These are phyloP conservation scores for Teratosphaeriaceae sp. DNA, from an alignment of 2,329 filamentous ascomycete genomes.

Conservation along the genomic window DNA sequence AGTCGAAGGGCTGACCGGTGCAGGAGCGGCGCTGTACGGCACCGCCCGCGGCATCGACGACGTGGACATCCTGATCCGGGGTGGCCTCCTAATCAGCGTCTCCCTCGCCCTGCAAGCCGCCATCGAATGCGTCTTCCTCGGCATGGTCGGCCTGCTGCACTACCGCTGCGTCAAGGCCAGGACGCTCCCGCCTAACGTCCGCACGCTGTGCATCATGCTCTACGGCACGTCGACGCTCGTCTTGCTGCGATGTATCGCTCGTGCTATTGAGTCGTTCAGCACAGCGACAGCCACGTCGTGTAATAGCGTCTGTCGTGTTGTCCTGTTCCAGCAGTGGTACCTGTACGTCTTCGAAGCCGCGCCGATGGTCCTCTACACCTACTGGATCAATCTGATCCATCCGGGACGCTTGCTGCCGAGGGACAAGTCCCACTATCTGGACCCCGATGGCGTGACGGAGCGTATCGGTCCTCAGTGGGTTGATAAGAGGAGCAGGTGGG, in stretches of 20 bases:
- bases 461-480: constrained; percentile 12
- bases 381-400: constrained; percentile 44
- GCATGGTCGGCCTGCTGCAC: constrained; percentile 41
- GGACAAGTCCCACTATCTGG: constrained; percentile 44
- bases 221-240: constrained; percentile 44
- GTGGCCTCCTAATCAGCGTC: constrained; percentile 33
- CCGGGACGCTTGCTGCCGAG: constrained; percentile 43
- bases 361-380: constrained; percentile 46
- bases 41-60: constrained; percentile 22
- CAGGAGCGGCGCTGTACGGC: constrained; percentile 41
- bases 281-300: constrained; percentile 1
- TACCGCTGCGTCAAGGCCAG: constrained; percentile 30
- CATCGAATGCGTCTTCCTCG: constrained; percentile 42
- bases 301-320: constrained; percentile 24
- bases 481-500: constrained; percentile 9
- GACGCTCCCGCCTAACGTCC: constrained; percentile 38
- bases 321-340: constrained; percentile 41
- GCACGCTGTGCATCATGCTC: constrained; percentile 36
- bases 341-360: constrained; percentile 49
- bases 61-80: constrained; percentile 5
- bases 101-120: constrained; percentile 43
- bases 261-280: constrained; percentile 43
- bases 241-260: constrained; percentile 43
- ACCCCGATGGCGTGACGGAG: constrained; percentile 46
- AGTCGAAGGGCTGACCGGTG: constrained; percentile 45